Conservation (phyloP, 2,329 filamentous ascomycete species). For the Sporothrix luriei region DNA sequence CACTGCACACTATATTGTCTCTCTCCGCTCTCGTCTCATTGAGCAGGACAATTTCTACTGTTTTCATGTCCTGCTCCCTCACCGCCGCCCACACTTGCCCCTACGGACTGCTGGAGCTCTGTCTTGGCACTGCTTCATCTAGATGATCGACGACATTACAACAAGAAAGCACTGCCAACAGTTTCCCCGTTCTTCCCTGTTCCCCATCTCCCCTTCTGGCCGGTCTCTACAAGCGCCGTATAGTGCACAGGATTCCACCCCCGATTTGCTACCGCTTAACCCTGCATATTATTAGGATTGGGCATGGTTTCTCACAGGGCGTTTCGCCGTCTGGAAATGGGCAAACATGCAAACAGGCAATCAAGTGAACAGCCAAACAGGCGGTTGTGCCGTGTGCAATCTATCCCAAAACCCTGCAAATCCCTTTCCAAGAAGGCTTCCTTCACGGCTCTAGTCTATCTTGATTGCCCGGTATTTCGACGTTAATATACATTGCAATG, state of each 20-base stretch:
- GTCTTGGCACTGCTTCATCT: slow-evolving; percentile 24
- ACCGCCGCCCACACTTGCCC: neutral
- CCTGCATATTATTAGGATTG: neutral
- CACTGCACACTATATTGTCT: slow-evolving; percentile 9
- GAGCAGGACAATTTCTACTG: neutral
- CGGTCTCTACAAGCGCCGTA: slow-evolving; percentile 17
- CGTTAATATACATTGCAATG: neutral
- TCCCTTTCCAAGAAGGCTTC: neutral
- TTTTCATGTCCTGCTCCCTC: neutral
- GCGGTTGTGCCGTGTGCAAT: slow-evolving; percentile 25
- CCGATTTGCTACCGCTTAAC: slow-evolving; percentile 27
- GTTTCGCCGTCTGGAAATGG: slow-evolving; percentile 3
- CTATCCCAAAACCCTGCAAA: slow-evolving; percentile 11
- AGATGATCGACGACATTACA: slow-evolving; percentile 18
- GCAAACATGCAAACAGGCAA: slow-evolving; percentile 16
- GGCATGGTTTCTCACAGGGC: slow-evolving; percentile 3
- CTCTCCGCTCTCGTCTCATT: slow-evolving; percentile 22
- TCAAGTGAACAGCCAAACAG: slow-evolving; percentile 16
- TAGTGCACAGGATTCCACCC: slow-evolving; percentile 5
- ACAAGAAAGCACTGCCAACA: neutral
- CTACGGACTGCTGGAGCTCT: neutral
- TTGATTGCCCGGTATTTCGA: slow-evolving; percentile 14
- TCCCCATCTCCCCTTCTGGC: neutral
- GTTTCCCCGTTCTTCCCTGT: neutral
- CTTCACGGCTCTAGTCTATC: neutral